Conservation (phyloP, 208 protist species). For the Acanthamoeba royreba region DNA sequence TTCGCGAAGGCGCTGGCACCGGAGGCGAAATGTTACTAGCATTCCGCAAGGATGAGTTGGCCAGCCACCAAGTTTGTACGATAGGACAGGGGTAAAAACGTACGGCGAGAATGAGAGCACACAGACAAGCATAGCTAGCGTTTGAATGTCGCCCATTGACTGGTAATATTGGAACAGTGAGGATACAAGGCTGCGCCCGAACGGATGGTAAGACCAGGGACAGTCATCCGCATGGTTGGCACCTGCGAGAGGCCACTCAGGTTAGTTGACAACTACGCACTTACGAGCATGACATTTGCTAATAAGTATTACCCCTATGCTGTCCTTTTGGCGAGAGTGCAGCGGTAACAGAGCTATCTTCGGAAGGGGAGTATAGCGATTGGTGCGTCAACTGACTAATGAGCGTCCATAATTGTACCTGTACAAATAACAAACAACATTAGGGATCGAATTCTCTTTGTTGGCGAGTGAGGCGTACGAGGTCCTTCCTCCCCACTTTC, state of each 20-base stretch:
- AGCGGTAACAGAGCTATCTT: background rate
- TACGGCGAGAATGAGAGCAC: background rate
- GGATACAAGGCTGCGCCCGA: background rate
- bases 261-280: too few relatives aligned
- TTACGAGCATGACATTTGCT: too few relatives aligned
- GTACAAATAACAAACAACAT: background rate
- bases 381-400: background rate
- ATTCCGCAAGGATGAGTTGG: background rate
- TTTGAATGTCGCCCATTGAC: background rate
- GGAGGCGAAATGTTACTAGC: background rate
- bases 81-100: background rate
- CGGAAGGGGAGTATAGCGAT: background rate
- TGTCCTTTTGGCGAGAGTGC: background rate
- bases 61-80: too few relatives aligned
- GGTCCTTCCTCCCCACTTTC: background rate
- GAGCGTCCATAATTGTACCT: background rate
- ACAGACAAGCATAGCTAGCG: background rate
- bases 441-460: too few relatives aligned
- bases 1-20: background rate
- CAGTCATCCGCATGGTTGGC: background rate
- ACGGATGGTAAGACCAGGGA: slow-evolving; percentile 14
- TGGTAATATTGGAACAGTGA: background rate
- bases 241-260: too few relatives aligned
- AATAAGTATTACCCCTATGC: too few relatives aligned
- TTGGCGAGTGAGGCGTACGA: background rate